phyloP scores from a whole-genome alignment of 768 basidiomycete species.

The Xerocomus brunneocitrinus region DNA sequence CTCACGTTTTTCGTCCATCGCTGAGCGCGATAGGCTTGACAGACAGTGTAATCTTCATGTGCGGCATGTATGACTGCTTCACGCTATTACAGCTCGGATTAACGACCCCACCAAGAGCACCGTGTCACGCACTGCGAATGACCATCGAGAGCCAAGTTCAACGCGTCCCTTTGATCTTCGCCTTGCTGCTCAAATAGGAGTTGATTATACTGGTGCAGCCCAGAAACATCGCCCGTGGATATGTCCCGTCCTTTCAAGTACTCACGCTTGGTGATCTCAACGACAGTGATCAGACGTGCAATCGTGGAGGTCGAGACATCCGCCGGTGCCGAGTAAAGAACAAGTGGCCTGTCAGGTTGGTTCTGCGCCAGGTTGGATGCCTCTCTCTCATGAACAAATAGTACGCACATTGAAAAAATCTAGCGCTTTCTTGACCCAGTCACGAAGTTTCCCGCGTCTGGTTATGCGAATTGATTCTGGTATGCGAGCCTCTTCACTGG shows the following conservation, averaged over 20 bases:
- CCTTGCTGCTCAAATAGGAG: conserved; percentile 44
- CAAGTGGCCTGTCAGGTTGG: conserved; percentile 44
- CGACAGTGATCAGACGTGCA: conserved; percentile 69
- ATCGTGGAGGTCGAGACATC: conserved; percentile 35
- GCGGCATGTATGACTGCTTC: conserved; percentile 54
- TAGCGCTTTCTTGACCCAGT: conserved; percentile 51
- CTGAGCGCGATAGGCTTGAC: conserved; percentile 38
- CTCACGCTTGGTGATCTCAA: conserved; percentile 83
- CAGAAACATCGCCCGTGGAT: conserved; percentile 40
- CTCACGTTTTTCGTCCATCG: conserved; percentile 37
- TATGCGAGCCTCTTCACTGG: conserved; percentile 4
- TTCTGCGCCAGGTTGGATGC: conserved; percentile 33
- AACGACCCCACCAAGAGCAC: not conserved
- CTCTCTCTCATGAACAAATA: not conserved
- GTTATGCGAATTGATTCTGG: conserved; percentile 49
- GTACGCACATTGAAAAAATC: conserved; percentile 47
- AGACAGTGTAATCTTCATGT: conserved; percentile 67
- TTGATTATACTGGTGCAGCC: conserved; percentile 77
- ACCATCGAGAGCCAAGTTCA: conserved; percentile 46
- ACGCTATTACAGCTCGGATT: conserved; percentile 34
- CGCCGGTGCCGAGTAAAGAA: conserved; percentile 57
- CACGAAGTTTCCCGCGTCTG: conserved; percentile 48
- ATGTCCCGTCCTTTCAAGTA: conserved; percentile 52
- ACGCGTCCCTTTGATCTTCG: conserved; percentile 25
- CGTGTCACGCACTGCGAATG: conserved; percentile 50